These are phyloP conservation scores for Fraxinus velutina DNA, from an alignment of 305 asterid genomes.

Conservation along the genomic window DNA sequence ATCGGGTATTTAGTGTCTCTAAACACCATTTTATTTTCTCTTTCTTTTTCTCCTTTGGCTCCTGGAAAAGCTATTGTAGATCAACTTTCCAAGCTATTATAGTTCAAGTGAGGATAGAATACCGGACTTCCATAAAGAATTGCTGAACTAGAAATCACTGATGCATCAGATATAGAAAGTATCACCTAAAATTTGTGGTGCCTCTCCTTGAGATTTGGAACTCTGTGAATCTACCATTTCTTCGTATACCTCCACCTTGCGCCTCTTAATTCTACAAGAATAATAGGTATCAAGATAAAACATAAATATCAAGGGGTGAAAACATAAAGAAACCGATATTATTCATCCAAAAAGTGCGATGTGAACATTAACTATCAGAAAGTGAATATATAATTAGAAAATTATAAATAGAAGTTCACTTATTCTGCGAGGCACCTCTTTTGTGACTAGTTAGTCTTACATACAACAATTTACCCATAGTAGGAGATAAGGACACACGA, in stretches of 20 bases:
- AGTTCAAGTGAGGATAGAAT: slow-evolving; percentile 1
- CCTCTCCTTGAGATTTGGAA: slow-evolving; percentile 40
- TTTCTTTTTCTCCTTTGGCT: background rate
- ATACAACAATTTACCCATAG: background rate
- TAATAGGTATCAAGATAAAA: slow-evolving; percentile 6
- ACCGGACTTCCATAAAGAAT: background rate
- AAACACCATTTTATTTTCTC: background rate
- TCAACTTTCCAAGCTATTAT: background rate
- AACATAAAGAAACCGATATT: slow-evolving; percentile 12
- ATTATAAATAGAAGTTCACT: slow-evolving; percentile 17
- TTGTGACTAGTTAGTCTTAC: background rate
- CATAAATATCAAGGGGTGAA: slow-evolving; percentile 17
- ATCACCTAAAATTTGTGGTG: slow-evolving; percentile 38
- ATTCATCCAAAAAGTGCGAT: background rate
- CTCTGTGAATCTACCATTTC: slow-evolving; percentile 29
- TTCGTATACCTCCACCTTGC: slow-evolving; percentile 49
- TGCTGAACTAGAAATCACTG: slow-evolving; percentile 11
- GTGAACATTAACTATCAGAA: no score
- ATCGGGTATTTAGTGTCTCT: background rate
- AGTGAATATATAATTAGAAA: background rate
- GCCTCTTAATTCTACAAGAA: slow-evolving; percentile 61
- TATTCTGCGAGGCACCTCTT: background rate
- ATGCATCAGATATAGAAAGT: slow-evolving; percentile 13
- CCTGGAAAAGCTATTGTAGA: slow-evolving; percentile 2
- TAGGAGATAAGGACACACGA: background rate